Conservation (phyloP, 805 yeast species). For the Brettanomyces custersianus region DNA sequence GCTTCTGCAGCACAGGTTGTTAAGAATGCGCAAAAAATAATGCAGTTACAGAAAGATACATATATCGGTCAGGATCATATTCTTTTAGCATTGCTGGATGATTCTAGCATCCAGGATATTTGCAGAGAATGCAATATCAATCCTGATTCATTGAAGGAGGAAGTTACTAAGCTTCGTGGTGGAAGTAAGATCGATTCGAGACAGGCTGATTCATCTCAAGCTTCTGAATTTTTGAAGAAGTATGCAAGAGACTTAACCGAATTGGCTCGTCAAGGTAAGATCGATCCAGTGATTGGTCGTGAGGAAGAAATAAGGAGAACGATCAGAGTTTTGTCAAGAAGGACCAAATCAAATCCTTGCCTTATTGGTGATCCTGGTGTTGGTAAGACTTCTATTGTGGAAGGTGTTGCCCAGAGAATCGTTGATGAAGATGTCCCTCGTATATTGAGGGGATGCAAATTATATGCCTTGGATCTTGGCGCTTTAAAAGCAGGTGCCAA, state of each 20-base stretch:
- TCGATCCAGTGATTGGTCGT: conserved; percentile 98
- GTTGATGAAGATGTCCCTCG: conserved; percentile 93
- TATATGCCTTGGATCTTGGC: conserved; percentile 88
- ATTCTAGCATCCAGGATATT: conserved; percentile 55
- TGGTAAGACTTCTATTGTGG: conserved; percentile 96
- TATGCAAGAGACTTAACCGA: conserved; percentile 93
- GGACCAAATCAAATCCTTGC: conserved; percentile 95
- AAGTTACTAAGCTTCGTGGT: conserved; percentile 77
- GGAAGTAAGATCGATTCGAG: conserved; percentile 87
- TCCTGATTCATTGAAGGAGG: conserved; percentile 64
- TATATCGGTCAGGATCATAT: conserved; percentile 94
- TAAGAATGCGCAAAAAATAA: conserved; percentile 65
- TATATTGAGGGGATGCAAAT: conserved; percentile 68
- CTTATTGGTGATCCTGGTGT: conserved; percentile 99
- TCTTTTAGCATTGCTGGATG: conserved; percentile 76
- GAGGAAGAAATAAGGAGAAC: conserved; percentile 97
- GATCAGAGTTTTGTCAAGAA: conserved; percentile 89
- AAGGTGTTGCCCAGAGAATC: conserved; percentile 97
- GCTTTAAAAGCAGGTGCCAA: conserved; percentile 98
- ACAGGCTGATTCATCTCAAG: conserved; percentile 82
- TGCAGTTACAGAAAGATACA: conserved; percentile 81
- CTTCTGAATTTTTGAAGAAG: conserved; percentile 75
- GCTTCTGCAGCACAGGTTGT: conserved; percentile 70
- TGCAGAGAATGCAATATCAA: conserved; percentile 67
- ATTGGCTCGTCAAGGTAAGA: conserved; percentile 85